phyloP scores from a whole-genome alignment of 768 basidiomycete species.

The Mycena haematopus region DNA sequence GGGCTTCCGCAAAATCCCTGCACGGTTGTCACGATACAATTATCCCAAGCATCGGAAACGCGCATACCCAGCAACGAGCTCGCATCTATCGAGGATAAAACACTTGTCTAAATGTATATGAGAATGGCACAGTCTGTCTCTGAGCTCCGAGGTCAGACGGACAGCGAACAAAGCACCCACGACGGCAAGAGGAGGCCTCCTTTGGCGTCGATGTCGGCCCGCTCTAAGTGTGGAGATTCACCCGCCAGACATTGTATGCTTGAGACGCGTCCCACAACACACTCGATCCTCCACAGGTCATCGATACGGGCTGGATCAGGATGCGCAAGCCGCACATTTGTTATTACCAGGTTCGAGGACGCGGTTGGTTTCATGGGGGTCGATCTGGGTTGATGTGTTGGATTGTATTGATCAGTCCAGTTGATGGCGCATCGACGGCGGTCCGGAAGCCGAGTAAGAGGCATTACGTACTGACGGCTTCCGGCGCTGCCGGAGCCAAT shows the following conservation, averaged over 20 bases:
- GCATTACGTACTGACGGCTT: no score
- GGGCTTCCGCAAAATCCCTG: conserved; percentile 64
- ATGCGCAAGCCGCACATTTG: conserved; percentile 25
- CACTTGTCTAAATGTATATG: conserved; percentile 76
- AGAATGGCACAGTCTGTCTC: conserved; percentile 57
- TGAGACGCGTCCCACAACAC: conserved; percentile 10
- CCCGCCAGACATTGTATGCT: not conserved
- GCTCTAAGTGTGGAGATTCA: not conserved
- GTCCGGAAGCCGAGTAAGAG: no score
- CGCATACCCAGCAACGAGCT: conserved; percentile 60
- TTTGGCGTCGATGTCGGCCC: conserved; percentile 30
- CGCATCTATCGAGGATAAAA: conserved; percentile 64
- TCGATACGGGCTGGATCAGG: not conserved
- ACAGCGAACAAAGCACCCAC: conserved; percentile 27
- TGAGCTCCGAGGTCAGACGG: not conserved
- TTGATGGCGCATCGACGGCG: no score
- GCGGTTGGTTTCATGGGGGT: not conserved
- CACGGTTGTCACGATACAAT: conserved; percentile 5
- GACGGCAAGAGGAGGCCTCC: conserved; percentile 41
- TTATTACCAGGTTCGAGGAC: conserved; percentile 5
- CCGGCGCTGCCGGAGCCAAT: no score
- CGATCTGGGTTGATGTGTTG: no score
- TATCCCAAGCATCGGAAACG: conserved; percentile 16
- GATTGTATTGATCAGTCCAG: no score
- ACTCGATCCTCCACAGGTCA: conserved; percentile 22